phyloP scores from a whole-genome alignment of 2,329 filamentous ascomycete genomes.

The Fusarium buharicum region DNA sequence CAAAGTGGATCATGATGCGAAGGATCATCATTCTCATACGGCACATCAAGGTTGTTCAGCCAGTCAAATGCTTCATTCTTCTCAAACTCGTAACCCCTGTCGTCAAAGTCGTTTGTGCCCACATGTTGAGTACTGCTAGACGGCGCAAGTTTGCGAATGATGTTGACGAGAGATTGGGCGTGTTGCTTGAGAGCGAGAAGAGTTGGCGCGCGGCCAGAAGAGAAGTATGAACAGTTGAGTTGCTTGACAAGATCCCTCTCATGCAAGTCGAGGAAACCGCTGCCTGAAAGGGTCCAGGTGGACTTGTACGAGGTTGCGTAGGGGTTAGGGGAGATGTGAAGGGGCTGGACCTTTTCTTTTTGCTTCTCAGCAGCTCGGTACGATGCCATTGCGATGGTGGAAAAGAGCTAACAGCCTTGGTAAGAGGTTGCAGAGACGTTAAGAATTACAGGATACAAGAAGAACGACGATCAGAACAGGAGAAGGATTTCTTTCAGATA shows the following conservation, averaged over 20 bases:
- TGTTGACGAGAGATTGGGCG: slow-evolving; percentile 64
- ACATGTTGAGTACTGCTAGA: slow-evolving; percentile 45
- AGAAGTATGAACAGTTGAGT: slow-evolving; percentile 68
- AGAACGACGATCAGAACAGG: slow-evolving; percentile 7
- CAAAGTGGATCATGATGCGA: slow-evolving; percentile 60
- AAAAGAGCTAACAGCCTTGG: not conserved
- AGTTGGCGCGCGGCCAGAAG: slow-evolving; percentile 63
- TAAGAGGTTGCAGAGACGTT: too few relatives aligned
- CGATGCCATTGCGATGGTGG: slow-evolving; percentile 9
- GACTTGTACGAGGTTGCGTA: slow-evolving; percentile 46
- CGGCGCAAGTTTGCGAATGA: slow-evolving; percentile 62
- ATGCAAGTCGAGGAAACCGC: slow-evolving; percentile 31
- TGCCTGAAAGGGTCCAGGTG: slow-evolving; percentile 38
- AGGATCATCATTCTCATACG: slow-evolving; percentile 61
- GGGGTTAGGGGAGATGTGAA: slow-evolving; percentile 40
- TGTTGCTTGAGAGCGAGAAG: slow-evolving; percentile 69
- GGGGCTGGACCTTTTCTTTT: slow-evolving; percentile 3
- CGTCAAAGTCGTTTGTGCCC: slow-evolving; percentile 42
- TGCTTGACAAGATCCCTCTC: slow-evolving; percentile 50
- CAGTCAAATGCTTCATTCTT: slow-evolving; percentile 66
- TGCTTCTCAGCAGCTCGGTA: slow-evolving; percentile 10
- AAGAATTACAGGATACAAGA: not conserved
- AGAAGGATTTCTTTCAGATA: slow-evolving; percentile 3
- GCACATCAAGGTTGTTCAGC: slow-evolving; percentile 60
- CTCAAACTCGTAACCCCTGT: slow-evolving; percentile 47